Conservation (phyloP, 2,329 filamentous ascomycete genomes). For the Pezicula neosporulosa region DNA sequence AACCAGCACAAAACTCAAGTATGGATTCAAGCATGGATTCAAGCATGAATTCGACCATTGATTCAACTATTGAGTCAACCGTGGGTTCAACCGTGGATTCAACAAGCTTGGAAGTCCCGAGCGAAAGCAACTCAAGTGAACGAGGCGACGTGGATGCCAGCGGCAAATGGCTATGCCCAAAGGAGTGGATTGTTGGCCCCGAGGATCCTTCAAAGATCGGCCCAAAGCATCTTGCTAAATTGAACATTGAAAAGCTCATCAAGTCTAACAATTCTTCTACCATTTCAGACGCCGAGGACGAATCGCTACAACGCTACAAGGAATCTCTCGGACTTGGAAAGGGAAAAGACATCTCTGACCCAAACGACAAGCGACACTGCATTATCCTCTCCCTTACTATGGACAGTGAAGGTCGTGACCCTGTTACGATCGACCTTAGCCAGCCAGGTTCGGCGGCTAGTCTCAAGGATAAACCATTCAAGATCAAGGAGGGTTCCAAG, state of each 20-base stretch:
- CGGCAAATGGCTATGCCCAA: background rate
- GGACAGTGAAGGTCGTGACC: conserved; percentile 75
- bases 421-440: conserved; percentile 87
- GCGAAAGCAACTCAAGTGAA: too few relatives aligned
- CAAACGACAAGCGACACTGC: conserved; percentile 82
- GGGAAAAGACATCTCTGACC: conserved; percentile 68
- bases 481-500: conserved; percentile 90
- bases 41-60: too few relatives aligned
- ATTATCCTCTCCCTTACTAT: conserved; percentile 91
- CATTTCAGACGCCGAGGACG: conserved; percentile 56
- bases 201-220: background rate
- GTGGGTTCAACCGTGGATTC: too few relatives aligned
- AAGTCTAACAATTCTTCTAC: conserved; percentile 7
- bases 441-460: conserved; percentile 67
- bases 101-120: too few relatives aligned
- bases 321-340: conserved; percentile 82
- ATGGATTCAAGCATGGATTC: too few relatives aligned
- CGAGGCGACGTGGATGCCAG: too few relatives aligned
- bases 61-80: too few relatives aligned
- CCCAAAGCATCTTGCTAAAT: background rate
- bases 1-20: too few relatives aligned
- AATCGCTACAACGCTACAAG: conserved; percentile 97
- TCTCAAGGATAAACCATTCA: conserved; percentile 91
- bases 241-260: background rate
- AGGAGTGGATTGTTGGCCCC: background rate